Conservation (phyloP, 345 rosid genomes). For the Brassica rapa region DNA sequence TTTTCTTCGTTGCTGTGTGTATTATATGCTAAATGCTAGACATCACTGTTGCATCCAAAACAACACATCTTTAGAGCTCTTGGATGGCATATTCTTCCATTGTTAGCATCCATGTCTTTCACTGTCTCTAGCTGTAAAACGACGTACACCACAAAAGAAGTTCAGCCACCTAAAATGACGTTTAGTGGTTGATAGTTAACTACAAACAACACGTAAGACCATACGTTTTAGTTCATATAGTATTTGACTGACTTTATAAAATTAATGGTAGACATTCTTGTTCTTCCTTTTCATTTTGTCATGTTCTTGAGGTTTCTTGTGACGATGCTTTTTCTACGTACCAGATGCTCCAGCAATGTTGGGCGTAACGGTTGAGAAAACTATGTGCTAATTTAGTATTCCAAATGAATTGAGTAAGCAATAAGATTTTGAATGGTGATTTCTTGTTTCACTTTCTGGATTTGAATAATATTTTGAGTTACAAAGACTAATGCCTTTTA, state of each 20-base stretch:
- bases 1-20: conserved; percentile 1
- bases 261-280: conserved; percentile 31
- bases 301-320: conserved; percentile 43
- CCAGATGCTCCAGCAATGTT: conserved; percentile 43
- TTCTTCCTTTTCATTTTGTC: conserved; percentile 29
- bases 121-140: conserved; percentile 29
- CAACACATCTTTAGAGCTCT: conserved; percentile 10
- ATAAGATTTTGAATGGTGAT: conserved; percentile 41
- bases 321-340: conserved; percentile 19
- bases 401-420: conserved; percentile 38
- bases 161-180: conserved; percentile 42
- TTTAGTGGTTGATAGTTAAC: conserved; percentile 39
- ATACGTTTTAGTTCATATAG: conserved; percentile 27
- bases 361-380: conserved; percentile 80
- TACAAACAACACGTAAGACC: conserved; percentile 24
- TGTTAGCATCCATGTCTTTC: conserved; percentile 27
- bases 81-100: conserved; percentile 17
- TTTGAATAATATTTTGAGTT: conserved; percentile 32
- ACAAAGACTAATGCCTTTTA: conserved; percentile 22
- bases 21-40: conserved; percentile 7
- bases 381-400: conserved; percentile 30
- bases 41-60: conserved; percentile 10
- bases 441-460: conserved; percentile 27
- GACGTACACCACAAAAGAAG: conserved; percentile 41
- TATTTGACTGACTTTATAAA: conserved; percentile 27